Evolutionary conservation across 495 filamentous ascomycete species (phyloP), one percentile per base, ranked within the genome.

Genomic region (Aspergillus egyptiacus): DNA sequence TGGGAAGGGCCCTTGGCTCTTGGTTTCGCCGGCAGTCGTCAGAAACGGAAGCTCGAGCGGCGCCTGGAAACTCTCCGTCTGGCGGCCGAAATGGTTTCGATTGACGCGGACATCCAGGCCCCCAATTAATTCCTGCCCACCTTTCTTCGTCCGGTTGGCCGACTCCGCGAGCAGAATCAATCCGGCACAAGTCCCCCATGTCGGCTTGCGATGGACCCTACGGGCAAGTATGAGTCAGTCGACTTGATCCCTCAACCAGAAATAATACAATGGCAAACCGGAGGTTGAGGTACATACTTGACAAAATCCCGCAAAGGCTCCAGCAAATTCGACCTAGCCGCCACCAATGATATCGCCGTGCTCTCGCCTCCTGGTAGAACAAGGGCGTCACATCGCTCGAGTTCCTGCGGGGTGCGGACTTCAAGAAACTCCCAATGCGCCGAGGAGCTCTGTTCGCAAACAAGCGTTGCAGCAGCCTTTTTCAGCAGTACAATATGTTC

Each of bases 181-280:
- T 5, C 93, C 93, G 18, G 93, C 93, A 63, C 93, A 98, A 19
- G 93, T 97, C 10, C 93, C 93, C 93, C 93, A 98, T 14, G 84
- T 86, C 15, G 94, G 91, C 62, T 87, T 91, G 56, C 83, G 78
- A 39, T 79, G 59, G 46, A 68, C 55, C 51, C 62, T 67, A 50
- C 53, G 48, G 31, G 23, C 22, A 39, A 50, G 32, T 50, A 46
- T 55, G 42, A 55, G 55, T 66, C 57, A 65, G 56, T 55, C 11
- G 14, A 42, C n/a, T 19, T n/a, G 23, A 36, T 14, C 13, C 27
- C 19, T 17, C n/a, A n/a, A n/a, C n/a, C n/a, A n/a, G n/a, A n/a
- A n/a, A n/a, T n/a, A n/a, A n/a, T n/a, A n/a, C n/a, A n/a, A n/a
- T n/a, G n/a, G n/a, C 9, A 5, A 20, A 23, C 9, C 24, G 3